phyloP scores from a whole-genome alignment of 768 basidiomycete species.

The Panus rudis region DNA sequence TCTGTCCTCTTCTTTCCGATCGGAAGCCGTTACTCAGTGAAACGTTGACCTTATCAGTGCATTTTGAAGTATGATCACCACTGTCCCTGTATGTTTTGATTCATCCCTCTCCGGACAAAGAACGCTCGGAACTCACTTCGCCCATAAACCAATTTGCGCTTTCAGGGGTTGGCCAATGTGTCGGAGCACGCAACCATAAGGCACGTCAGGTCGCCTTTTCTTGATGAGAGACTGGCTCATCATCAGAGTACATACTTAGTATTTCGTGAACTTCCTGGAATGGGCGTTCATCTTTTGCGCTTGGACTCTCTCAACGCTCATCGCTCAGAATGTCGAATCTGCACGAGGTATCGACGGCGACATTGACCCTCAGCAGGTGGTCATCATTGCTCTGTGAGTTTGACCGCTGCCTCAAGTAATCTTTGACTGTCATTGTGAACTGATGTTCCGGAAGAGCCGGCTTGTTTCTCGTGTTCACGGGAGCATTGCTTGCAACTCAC shows the following conservation, averaged over 20 bases:
- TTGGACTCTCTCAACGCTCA: slow-evolving; percentile 57
- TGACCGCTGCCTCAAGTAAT: background rate
- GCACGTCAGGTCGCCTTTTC: slow-evolving; percentile 32
- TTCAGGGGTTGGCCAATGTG: slow-evolving; percentile 88
- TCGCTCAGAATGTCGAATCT: slow-evolving; percentile 42
- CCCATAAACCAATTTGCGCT: slow-evolving; percentile 7
- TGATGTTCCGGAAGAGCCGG: slow-evolving; percentile 41
- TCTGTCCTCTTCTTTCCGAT: background rate
- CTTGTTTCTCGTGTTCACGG: slow-evolving; percentile 68
- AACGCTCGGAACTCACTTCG: background rate
- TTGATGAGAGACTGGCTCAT: background rate
- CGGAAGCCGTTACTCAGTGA: background rate
- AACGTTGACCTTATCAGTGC: slow-evolving; percentile 54
- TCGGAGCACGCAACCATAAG: slow-evolving; percentile 89
- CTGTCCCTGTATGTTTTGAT: slow-evolving; percentile 63
- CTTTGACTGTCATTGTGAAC: slow-evolving; percentile 3
- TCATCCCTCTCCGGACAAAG: background rate
- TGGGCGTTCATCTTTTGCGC: slow-evolving; percentile 53
- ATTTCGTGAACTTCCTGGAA: slow-evolving; percentile 76
- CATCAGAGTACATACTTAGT: slow-evolving; percentile 34
- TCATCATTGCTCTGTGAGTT: slow-evolving; percentile 67
- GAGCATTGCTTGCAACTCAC: slow-evolving; percentile 50
- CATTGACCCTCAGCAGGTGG: slow-evolving; percentile 63
- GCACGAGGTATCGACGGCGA: slow-evolving; percentile 14
- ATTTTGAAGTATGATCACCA: slow-evolving; percentile 84